Evolutionary conservation across 2,329 filamentous ascomycete genomes (phyloP), one percentile per base, ranked within the genome.

Genomic region (Aspergillus bombycis): DNA sequence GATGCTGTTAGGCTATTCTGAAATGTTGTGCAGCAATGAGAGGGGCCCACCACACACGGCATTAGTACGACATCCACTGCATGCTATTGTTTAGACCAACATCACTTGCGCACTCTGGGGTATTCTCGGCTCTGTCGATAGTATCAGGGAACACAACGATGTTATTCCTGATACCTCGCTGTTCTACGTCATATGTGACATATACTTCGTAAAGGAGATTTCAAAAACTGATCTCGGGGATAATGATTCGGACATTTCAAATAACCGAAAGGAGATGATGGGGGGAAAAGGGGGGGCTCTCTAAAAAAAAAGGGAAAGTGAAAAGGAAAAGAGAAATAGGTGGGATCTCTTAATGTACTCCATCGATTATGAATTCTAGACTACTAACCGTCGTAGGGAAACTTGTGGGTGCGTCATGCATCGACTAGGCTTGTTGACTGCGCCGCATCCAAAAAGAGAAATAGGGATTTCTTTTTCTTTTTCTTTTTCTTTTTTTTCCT

Each of bases 11-110:
- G 34, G 46, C 28, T 28, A 43, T 36, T 41, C 26, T 23, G 32
- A 38, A 21, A 61, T 63, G 64, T 60, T 65, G 34, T 65, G 65
- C 63, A 65, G 65, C 58, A 57, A 45, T 23, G 50, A 65, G 56
- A 53, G 52, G 38, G 52, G 52, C 32, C 52, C 52, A 55, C 63
- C 58, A 63, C 55, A 60, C 43, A 61, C 56, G 55, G 62, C 59
- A 48, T 60, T 58, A 64, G 59, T 52, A 61, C 21, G 32, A 30
- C 50, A 36, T 62, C 32, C 32, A 16, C 21, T 56, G 38, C 43
- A 48, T 55, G 55, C 34, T n/a, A 38, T 62, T 54, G n/a, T 36
- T 45, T 48, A 55, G 52, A 12, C 21, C 46, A 28, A 43, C 14
- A 54, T 52, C 32, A 50, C 52, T 36, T 54, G 52, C 52, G 32